Percentiles rank a stretch among this genome's conserved stretches.
Evolutionary conservation across 192 early-diverging fungal genomes (phyloP).

Genomic region (Endogone sp.): DNA sequence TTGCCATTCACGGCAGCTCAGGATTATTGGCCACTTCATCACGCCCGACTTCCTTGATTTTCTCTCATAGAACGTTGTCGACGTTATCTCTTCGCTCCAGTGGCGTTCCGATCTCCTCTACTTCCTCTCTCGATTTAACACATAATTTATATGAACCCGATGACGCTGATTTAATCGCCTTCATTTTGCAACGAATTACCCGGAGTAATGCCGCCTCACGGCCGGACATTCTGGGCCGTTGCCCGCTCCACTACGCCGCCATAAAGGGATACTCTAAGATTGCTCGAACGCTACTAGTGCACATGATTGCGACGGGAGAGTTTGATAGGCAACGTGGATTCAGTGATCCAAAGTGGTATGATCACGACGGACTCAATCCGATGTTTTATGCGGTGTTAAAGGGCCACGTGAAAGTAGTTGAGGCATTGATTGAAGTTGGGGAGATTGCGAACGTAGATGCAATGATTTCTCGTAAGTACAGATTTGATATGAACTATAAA

Average conservation of each 20-base stretch:
- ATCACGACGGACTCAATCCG: conserved; percentile 63
- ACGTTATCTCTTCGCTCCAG: not conserved
- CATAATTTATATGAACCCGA: not conserved
- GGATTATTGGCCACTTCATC: conserved; percentile 15
- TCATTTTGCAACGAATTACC: conserved; percentile 32
- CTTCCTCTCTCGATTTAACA: not conserved
- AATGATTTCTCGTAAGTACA: conserved; percentile 18
- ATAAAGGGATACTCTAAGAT: conserved; percentile 44
- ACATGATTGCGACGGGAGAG: conserved; percentile 35
- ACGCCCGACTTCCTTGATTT: not conserved
- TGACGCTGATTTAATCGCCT: conserved; percentile 31
- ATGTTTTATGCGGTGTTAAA: conserved; percentile 57
- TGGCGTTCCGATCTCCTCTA: not conserved
- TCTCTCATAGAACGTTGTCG: not conserved
- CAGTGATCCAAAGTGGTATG: conserved; percentile 47
- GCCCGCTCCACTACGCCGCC: conserved; percentile 60
- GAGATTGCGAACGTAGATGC: conserved; percentile 46
- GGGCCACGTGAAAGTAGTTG: conserved; percentile 41
- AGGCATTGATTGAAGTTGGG: conserved; percentile 49
- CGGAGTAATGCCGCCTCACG: conserved; percentile 25
- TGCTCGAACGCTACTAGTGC: conserved; percentile 37
- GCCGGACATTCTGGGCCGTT: conserved; percentile 52
- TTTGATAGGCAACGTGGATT: conserved; percentile 26
- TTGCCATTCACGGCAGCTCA: conserved; percentile 44
- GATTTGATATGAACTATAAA: too few relatives aligned